A percentile compares a stretch with the other conserved stretches of the same genome.
phyloP scores from a whole-genome alignment of 169 alveolate genomes.

The Eimeria praecox region DNA sequence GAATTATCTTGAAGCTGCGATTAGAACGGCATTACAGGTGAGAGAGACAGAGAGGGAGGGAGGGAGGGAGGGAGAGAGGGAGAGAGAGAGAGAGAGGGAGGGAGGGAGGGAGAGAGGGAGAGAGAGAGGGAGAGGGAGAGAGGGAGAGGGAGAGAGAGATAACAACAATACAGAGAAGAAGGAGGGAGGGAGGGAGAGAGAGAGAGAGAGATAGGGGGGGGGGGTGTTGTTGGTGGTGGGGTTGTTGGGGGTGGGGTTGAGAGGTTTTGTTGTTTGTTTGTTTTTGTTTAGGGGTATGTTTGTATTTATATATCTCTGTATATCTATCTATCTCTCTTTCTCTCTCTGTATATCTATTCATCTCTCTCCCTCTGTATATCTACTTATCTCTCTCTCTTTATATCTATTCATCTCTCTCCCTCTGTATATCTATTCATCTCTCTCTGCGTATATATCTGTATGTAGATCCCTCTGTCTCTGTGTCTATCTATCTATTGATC shows the following conservation, averaged over 20 bases:
- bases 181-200: no score
- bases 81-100: no score
- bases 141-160: no score
- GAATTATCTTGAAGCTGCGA: slow-evolving; percentile 98
- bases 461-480: background rate
- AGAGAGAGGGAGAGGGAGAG: no score
- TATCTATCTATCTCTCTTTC: background rate
- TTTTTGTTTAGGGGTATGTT: slow-evolving; percentile 28
- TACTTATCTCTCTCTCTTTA: background rate
- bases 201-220: no score
- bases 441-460: background rate
- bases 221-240: no score
- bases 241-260: no score
- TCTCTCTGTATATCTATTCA: background rate
- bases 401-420: background rate
- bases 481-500: background rate
- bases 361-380: background rate
- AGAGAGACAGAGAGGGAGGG: no score
- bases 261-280: background rate
- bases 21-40: slow-evolving; percentile 94
- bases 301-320: slow-evolving; percentile 21
- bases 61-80: no score
- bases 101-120: no score
- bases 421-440: background rate
- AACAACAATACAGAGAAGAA: no score